Base-by-base conservation (phyloP, 768 basidiomycete genomes). In the Lentinula detonsa region DNA sequence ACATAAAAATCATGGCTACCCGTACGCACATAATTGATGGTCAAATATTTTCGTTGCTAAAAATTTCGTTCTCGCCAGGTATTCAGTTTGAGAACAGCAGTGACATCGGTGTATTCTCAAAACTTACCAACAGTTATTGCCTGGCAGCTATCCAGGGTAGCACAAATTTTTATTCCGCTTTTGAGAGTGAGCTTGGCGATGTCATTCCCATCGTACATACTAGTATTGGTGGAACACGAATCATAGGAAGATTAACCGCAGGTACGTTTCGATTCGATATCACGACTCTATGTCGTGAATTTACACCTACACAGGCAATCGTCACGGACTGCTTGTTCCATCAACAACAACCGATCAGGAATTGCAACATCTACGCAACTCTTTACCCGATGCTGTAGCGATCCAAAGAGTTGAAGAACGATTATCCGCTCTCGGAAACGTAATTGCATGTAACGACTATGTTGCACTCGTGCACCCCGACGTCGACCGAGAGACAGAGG, bases 391-490 rank as follows among this genome's bases (percentile, higher is more conserved):
- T 61, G 65, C 86, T n/a, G 90, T 99, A 66, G 88, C 90, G 40
- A 88, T 99, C 68, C 97, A 98, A 73, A 86, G 97, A 18, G 90
- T 99, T 59, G 97, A 99, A 72, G 97, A 98, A 77, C 90, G 97
- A 33, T 80, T 99, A 63, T 96, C 93, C 18, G 97, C 97, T 0
- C 87, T 99, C 31, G 97, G 97, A 23, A 99, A 99, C 72, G 96
- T 99, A 63, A 95, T 99, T 72, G 94, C 93, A 11, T 95, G 93
- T 77, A 99, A 98, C 74, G 97, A 99, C 77, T 91, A 98, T 69
- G 96, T 99, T 66, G 97, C 97, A 7, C 88, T 99, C 67, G 97
- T 98, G 28, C 97, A 99, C 73, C 97, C 97, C 7, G 97, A 99
- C 66, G 78, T 98, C 62, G 97, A 98, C 76, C 86, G 97, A 63